Base-by-base conservation (phyloP, 768 basidiomycete genomes). In the Kondoa subrosea region DNA sequence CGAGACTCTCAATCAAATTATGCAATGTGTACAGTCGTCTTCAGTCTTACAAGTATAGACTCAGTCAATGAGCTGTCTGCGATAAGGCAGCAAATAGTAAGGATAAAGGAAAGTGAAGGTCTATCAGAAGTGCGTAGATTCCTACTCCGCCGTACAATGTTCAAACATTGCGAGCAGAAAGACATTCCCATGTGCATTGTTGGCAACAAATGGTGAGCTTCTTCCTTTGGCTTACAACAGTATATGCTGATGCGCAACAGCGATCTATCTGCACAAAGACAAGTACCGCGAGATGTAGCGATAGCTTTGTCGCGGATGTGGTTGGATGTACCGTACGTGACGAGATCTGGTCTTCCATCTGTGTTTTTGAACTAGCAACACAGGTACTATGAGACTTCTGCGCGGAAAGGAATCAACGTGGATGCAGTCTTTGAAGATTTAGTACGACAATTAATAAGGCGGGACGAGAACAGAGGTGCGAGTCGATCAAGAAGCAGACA, bases 171-270 rank as follows among this genome's bases (percentile, higher is more conserved):
- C 16, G 16, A 17, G 14, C 15, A 66, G 59, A 29, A 31, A 16
- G 59, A 66, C 15, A 68, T 72, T 0, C 74, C 74, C 2, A 50
- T 75, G 25, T 72, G 74, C 17, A 64, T 75, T 14, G 71, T 74
- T 31, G 74, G 74, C 27, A 73, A 73, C 64, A 75, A 75, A 65
- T 71, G n/a, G n/a, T n/a, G n/a, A n/a, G n/a, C n/a, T n/a, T n/a
- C n/a, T n/a, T n/a, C n/a, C n/a, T n/a, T n/a, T n/a, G n/a, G n/a
- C n/a, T n/a, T n/a, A n/a, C n/a, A n/a, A n/a, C n/a, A n/a, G n/a
- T n/a, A n/a, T n/a, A n/a, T n/a, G n/a, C n/a, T n/a, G n/a, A n/a
- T n/a, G n/a, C n/a, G n/a, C n/a, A n/a, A n/a, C n/a, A n/a, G 73
- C 67, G 74, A 75, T 66, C 67, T 75, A 2, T 26, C 59, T 1